A percentile compares a stretch with the other conserved stretches of the same genome.
Conservation (phyloP, 257 asterid species). For the Voacanga thouarsii region DNA sequence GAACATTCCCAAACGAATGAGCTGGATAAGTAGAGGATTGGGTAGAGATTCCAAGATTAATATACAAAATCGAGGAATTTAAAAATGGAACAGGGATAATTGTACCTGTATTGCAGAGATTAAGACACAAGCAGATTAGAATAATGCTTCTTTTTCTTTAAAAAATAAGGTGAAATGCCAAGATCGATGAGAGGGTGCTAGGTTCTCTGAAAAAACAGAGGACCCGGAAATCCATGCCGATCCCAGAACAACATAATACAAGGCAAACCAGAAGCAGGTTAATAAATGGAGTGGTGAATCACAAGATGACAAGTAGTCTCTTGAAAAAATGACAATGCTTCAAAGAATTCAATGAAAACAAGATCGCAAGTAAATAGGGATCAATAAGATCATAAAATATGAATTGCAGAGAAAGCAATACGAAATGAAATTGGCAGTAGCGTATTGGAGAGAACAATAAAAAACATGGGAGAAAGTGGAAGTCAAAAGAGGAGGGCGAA, state of each 20-base stretch:
- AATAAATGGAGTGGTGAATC: not conserved
- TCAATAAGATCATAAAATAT: not conserved
- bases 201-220: constrained; percentile 32
- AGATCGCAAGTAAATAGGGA: not conserved
- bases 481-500: constrained; percentile 17
- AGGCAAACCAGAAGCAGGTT: not conserved
- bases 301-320: not conserved
- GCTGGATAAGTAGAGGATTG: constrained; percentile 36
- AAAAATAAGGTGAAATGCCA: constrained; percentile 13
- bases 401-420: not conserved
- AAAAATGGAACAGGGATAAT: constrained; percentile 31
- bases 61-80: constrained; percentile 15
- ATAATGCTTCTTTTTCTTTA: not conserved
- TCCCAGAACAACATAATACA: not conserved
- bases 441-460: not conserved
- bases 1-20: constrained; percentile 54
- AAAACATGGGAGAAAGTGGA: not conserved
- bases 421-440: not conserved
- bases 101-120: constrained; percentile 25
- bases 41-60: constrained; percentile 38
- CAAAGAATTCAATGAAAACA: not conserved
- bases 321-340: not conserved
- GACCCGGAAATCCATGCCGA: constrained; percentile 1
- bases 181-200: constrained; percentile 17
- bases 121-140: constrained; percentile 5